Percentiles rank a stretch among this genome's conserved stretches.
Conservation (phyloP, 2,329 filamentous ascomycete species). For the Pseudocercospora fuligena region DNA sequence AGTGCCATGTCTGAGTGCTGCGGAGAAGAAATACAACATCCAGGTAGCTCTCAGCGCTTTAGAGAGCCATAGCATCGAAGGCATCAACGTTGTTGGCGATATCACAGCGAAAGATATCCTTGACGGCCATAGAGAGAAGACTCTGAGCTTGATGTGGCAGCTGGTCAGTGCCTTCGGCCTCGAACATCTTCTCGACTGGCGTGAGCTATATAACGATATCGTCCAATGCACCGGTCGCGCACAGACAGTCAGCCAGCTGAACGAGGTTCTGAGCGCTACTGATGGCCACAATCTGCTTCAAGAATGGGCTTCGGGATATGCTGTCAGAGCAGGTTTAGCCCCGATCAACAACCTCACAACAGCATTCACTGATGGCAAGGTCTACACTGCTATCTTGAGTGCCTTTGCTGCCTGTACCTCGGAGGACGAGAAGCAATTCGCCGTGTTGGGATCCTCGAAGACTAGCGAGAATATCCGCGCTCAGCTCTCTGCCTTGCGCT, state of each 20-base stretch:
- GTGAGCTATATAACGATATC: constrained; percentile 57
- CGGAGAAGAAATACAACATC: constrained; percentile 64
- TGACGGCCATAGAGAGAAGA: constrained; percentile 68
- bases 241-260: not conserved
- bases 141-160: constrained; percentile 64
- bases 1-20: constrained; percentile 59
- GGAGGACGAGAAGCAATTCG: not conserved
- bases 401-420: constrained; percentile 58
- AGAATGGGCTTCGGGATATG: constrained; percentile 59
- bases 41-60: constrained; percentile 62
- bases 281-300: constrained; percentile 50
- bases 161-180: constrained; percentile 64
- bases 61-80: constrained; percentile 47
- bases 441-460: not conserved
- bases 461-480: constrained; percentile 33
- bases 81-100: constrained; percentile 46
- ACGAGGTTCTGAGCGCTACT: not conserved
- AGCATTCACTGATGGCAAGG: constrained; percentile 59
- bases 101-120: constrained; percentile 64
- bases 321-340: constrained; percentile 34
- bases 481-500: constrained; percentile 49
- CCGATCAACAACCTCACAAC: constrained; percentile 61
- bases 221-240: constrained; percentile 1
- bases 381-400: constrained; percentile 61
- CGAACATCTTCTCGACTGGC: constrained; percentile 59